Conservation (phyloP, 2,329 filamentous ascomycete species). For the Fusarium graminum region DNA sequence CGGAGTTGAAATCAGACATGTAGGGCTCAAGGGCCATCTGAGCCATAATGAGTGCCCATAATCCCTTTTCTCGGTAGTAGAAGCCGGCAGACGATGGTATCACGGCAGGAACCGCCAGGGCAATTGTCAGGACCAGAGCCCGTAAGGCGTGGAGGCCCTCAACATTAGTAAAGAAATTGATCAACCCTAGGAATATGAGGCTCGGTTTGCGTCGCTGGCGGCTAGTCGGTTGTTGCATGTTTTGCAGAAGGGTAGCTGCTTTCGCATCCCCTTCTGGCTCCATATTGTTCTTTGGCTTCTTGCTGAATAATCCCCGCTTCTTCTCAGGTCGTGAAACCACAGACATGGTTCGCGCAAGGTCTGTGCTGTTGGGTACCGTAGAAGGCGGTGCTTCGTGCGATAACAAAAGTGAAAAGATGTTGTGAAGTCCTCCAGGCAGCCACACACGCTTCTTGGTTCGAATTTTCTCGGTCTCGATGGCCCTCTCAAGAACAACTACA, state of each 20-base stretch:
- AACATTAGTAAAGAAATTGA: slow-evolving; percentile 21
- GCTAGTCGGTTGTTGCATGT: slow-evolving; percentile 19
- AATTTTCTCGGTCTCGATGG: slow-evolving; percentile 9
- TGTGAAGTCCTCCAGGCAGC: slow-evolving; percentile 18
- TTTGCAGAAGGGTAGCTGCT: slow-evolving; percentile 3
- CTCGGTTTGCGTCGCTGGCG: slow-evolving; percentile 23
- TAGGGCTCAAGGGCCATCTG: slow-evolving; percentile 40
- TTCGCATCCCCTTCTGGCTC: not conserved
- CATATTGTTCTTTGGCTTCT: slow-evolving; percentile 2
- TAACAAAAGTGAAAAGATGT: slow-evolving; percentile 7
- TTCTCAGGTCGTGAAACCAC: slow-evolving; percentile 17
- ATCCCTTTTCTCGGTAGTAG: slow-evolving; percentile 39
- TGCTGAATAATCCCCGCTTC: slow-evolving; percentile 13
- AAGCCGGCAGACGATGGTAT: slow-evolving; percentile 32
- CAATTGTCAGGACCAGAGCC: slow-evolving; percentile 11
- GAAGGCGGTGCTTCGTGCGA: slow-evolving; percentile 27
- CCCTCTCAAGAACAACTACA: slow-evolving; percentile 2
- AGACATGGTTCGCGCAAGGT: slow-evolving; percentile 17
- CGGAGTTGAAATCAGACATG: slow-evolving; percentile 38
- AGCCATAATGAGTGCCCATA: slow-evolving; percentile 44
- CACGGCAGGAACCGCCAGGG: slow-evolving; percentile 13
- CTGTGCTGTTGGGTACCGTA: slow-evolving; percentile 1
- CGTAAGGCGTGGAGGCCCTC: slow-evolving; percentile 21
- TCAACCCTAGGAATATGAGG: slow-evolving; percentile 2
- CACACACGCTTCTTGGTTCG: slow-evolving; percentile 10